These are phyloP conservation scores for Glycyrrhiza uralensis DNA, from an alignment of 306 rosid species.

Conservation along the genomic window DNA sequence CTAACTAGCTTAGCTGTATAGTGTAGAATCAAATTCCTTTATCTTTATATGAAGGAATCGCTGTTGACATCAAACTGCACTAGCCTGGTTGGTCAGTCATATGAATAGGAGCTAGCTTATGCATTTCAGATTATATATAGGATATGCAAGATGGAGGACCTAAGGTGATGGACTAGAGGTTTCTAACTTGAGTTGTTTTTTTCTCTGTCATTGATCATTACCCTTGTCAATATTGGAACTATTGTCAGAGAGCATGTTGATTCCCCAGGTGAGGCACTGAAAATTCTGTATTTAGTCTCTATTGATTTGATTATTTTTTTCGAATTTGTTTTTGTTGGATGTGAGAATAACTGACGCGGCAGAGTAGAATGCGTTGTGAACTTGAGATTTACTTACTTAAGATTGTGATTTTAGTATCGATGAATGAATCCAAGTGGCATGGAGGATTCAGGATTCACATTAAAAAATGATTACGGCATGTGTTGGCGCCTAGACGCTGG, in stretches of 20 bases:
- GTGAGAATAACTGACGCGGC: constrained; percentile 19
- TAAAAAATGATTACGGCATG: constrained; percentile 22
- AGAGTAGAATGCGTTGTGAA: constrained; percentile 8
- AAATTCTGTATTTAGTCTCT: constrained; percentile 8
- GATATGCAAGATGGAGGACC: neutral
- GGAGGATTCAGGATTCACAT: neutral
- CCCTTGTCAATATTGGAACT: constrained; percentile 18
- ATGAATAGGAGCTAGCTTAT: neutral
- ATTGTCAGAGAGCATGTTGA: constrained; percentile 3
- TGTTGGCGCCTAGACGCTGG: constrained; percentile 5
- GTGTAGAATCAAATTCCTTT: constrained; percentile 19
- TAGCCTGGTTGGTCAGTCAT: neutral
- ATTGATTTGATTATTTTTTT: neutral
- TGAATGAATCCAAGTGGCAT: constrained; percentile 13
- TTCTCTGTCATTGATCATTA: constrained; percentile 13
- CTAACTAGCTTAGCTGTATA: constrained; percentile 8
- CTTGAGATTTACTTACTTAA: neutral
- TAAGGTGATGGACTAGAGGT: neutral
- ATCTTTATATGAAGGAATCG: constrained; percentile 19
- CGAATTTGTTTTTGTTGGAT: neutral
- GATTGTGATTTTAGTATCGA: neutral
- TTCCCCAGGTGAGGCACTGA: neutral
- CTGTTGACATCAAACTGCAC: constrained; percentile 18
- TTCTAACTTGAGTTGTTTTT: constrained; percentile 10
- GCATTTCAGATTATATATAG: neutral